Evolutionary conservation across 257 asterid genomes (phyloP).

Genomic region (Paraleonurus japonicus): DNA sequence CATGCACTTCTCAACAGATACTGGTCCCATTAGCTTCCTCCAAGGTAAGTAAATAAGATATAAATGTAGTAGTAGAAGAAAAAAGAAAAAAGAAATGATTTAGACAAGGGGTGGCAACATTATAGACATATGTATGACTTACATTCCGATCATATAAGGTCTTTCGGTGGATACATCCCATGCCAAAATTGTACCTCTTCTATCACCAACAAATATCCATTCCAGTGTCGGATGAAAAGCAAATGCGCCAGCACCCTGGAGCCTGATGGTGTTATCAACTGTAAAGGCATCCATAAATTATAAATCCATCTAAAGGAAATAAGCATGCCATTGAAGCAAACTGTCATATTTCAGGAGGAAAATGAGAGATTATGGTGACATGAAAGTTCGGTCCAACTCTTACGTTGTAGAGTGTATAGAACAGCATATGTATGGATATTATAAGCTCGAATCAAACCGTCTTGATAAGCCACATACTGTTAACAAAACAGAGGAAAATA

Average conservation of each 20-base stretch:
- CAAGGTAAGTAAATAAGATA: conserved; percentile 19
- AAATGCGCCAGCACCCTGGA: conserved; percentile 97
- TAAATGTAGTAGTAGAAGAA: conserved; percentile 2
- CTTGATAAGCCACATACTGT: conserved; percentile 99
- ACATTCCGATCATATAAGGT: conserved; percentile 99
- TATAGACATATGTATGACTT: conserved; percentile 34
- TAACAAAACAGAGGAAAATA: conserved; percentile 34
- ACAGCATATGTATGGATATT: conserved; percentile 93
- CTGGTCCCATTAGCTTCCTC: conserved; percentile 9
- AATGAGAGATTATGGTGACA: conserved; percentile 17
- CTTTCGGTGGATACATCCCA: conserved; percentile 99
- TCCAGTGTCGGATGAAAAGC: conserved; percentile 96
- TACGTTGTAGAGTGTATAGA: conserved; percentile 91
- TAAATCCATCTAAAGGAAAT: conserved; percentile 17
- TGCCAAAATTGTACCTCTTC: conserved; percentile 97
- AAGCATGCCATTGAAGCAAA: conserved; percentile 12
- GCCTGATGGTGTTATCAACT: conserved; percentile 97
- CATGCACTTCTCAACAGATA: background rate
- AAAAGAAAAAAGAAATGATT: background rate
- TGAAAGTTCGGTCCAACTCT: conserved; percentile 35
- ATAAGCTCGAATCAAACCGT: conserved; percentile 95
- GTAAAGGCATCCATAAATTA: conserved; percentile 34
- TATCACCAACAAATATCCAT: conserved; percentile 98
- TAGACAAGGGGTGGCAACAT: conserved; percentile 12
- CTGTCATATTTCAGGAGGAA: conserved; percentile 11